Conservation (phyloP, 176 grass and related monocot species). For the Typha latifolia region DNA sequence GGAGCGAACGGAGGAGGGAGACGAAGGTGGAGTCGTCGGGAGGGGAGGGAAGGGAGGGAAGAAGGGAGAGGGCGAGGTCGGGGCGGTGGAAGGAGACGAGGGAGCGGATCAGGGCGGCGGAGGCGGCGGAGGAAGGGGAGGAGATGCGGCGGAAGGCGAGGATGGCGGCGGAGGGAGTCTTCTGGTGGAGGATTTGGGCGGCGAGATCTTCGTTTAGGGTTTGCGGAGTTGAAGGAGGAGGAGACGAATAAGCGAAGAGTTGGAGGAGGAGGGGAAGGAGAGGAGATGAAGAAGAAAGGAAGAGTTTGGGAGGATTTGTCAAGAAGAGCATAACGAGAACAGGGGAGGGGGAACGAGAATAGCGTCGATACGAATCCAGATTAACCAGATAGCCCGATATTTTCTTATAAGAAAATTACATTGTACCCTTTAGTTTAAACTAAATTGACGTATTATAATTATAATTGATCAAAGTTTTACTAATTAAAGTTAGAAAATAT, state of each 20-base stretch:
- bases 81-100: neutral
- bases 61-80: neutral
- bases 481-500: too few relatives aligned
- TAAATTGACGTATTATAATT: too few relatives aligned
- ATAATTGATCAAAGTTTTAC: too few relatives aligned
- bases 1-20: neutral
- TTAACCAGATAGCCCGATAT: too few relatives aligned
- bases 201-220: neutral
- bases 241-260: neutral
- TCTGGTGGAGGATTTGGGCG: neutral
- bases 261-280: neutral
- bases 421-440: too few relatives aligned
- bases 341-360: neutral
- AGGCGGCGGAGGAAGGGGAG: constrained; percentile 7
- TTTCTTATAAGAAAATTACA: too few relatives aligned
- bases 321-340: neutral
- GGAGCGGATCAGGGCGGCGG: constrained; percentile 4
- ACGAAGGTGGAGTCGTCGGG: neutral
- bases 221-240: neutral
- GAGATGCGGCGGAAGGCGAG: constrained; percentile 4
- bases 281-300: constrained; percentile 10
- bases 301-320: neutral
- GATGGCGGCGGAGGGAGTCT: constrained; percentile 4
- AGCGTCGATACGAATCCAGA: neutral
- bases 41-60: neutral